Evolutionary conservation across 1,284 basidiomycete genomes (phyloP).

Genomic region (Lentinula novae-zelandiae): DNA sequence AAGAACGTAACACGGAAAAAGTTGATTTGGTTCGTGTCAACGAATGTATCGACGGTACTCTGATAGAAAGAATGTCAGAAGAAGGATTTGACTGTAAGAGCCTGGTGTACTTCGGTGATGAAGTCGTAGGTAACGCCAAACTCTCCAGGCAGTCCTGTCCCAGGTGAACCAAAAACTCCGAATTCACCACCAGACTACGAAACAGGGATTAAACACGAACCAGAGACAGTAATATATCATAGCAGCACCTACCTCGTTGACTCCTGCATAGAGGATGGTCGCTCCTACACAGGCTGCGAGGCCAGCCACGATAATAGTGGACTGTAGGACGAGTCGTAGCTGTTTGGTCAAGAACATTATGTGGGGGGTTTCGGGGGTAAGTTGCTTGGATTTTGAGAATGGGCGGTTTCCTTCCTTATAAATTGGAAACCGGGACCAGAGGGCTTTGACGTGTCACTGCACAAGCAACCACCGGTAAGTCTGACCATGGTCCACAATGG

Average conservation of each 20-base stretch:
- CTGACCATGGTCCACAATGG: not conserved
- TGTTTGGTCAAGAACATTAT: not conserved
- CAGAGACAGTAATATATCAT: not conserved
- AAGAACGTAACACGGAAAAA: constrained; percentile 46
- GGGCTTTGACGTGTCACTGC: not conserved
- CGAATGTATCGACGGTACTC: constrained; percentile 42
- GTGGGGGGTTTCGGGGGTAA: not conserved
- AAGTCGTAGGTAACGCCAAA: constrained; percentile 43
- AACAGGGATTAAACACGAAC: not conserved
- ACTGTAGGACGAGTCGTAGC: not conserved
- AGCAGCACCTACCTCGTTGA: constrained; percentile 28
- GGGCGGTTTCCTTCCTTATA: not conserved
- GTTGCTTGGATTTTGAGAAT: not conserved
- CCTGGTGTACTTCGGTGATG: constrained; percentile 36
- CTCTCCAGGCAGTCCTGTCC: constrained; percentile 37
- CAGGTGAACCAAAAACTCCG: constrained; percentile 31
- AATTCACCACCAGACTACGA: constrained; percentile 38
- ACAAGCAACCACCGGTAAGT: not conserved
- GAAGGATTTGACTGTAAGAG: not conserved
- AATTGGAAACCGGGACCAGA: not conserved
- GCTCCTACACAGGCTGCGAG: constrained; percentile 6
- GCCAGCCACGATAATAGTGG: not conserved
- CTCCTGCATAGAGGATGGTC: constrained; percentile 32
- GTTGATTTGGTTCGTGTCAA: constrained; percentile 45
- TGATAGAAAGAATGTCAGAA: constrained; percentile 15